These are phyloP conservation scores for Aotearoamyces nothofagi DNA, from an alignment of 2,329 filamentous ascomycete species.

Conservation along the genomic window DNA sequence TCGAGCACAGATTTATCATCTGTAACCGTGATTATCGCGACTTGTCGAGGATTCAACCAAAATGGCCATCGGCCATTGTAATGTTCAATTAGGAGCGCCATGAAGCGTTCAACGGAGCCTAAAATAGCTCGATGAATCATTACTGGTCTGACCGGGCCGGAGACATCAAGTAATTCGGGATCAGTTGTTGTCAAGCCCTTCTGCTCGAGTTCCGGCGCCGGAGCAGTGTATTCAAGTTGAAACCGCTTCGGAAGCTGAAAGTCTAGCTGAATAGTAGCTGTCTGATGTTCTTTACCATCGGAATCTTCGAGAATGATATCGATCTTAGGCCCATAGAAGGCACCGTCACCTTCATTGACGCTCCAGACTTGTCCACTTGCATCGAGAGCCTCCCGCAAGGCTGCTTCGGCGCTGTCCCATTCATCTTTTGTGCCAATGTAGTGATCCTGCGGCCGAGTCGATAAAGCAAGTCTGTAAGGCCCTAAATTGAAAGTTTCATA, in stretches of 20 bases:
- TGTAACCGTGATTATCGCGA: constrained; percentile 59
- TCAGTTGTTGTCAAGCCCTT: constrained; percentile 34
- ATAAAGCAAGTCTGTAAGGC: constrained; percentile 61
- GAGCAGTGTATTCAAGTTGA: constrained; percentile 57
- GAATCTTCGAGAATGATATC: constrained; percentile 71
- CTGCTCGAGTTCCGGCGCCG: constrained; percentile 45
- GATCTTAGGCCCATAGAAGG: constrained; percentile 87
- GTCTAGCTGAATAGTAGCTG: constrained; percentile 78
- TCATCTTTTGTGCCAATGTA: constrained; percentile 63
- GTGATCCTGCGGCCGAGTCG: constrained; percentile 61
- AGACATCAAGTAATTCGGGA: constrained; percentile 28
- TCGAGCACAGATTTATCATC: constrained; percentile 24
- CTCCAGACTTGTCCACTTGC: constrained; percentile 53
- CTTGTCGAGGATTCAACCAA: constrained; percentile 74
- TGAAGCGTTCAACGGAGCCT: constrained; percentile 70
- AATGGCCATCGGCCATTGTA: constrained; percentile 73
- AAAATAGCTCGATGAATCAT: constrained; percentile 76
- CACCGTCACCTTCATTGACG: constrained; percentile 68
- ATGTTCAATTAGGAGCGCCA: constrained; percentile 74
- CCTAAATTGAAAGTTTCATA: constrained; percentile 58
- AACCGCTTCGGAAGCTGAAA: constrained; percentile 82
- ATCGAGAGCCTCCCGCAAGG: constrained; percentile 47
- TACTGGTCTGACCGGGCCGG: constrained; percentile 53
- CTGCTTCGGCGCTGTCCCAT: constrained; percentile 52
- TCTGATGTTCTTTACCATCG: constrained; percentile 75